Evolutionary conservation across 2,329 filamentous ascomycete genomes (phyloP).

Genomic region (Scytalidium sp.): DNA sequence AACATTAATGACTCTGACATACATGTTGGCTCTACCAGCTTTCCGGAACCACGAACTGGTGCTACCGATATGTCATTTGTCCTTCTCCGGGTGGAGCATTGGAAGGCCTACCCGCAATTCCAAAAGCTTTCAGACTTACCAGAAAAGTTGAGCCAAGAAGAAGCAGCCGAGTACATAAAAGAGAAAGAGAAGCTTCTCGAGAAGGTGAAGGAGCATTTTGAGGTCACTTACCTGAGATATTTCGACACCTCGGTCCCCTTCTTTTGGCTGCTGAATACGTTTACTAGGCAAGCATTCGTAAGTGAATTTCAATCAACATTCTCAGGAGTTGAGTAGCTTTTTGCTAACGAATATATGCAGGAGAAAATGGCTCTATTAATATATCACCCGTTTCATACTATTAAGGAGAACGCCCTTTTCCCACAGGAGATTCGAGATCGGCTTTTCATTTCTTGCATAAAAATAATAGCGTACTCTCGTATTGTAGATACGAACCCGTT

Average conservation of each 20-base stretch:
- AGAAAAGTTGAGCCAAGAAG: not conserved
- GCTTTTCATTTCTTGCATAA: not conserved
- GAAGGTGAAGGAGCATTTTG: constrained; percentile 15
- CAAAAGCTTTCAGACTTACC: not conserved
- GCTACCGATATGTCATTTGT: constrained; percentile 26
- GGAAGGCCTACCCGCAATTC: constrained; percentile 4
- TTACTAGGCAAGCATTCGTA: not conserved
- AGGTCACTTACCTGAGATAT: constrained; percentile 4
- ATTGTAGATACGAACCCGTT: not conserved
- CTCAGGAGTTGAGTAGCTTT: not conserved
- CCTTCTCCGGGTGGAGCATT: constrained; percentile 18
- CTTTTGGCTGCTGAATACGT: not conserved
- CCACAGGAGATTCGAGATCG: not conserved
- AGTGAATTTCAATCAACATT: not conserved
- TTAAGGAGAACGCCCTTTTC: not conserved
- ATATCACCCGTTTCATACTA: not conserved
- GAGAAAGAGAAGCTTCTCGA: not conserved
- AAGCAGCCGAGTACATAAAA: not conserved
- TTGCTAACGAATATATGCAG: not conserved
- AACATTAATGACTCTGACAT: constrained; percentile 11
- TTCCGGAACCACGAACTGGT: constrained; percentile 7
- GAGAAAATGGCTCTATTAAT: not conserved
- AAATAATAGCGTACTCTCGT: not conserved
- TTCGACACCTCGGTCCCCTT: not conserved
- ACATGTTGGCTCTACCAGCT: not conserved